phyloP scores from a whole-genome alignment of 169 alveolate species.

The Cryptosporidium sp. region DNA sequence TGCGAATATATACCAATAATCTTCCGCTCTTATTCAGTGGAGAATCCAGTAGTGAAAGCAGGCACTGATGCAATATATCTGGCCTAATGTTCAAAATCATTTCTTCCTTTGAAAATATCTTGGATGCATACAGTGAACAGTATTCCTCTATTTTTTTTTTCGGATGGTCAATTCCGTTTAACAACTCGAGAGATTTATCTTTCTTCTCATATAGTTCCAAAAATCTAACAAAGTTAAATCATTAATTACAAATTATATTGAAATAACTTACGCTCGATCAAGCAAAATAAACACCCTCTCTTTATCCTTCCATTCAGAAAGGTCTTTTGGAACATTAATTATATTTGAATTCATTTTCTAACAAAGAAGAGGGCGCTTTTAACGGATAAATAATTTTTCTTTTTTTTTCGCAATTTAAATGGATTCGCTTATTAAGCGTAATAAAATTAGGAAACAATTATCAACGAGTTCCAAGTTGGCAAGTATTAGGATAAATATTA shows the following conservation, averaged over 20 bases:
- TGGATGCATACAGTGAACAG: background rate
- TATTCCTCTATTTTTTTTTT: slow-evolving; percentile 56
- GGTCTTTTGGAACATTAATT: slow-evolving; percentile 63
- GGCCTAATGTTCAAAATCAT: slow-evolving; percentile 85
- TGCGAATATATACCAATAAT: slow-evolving; percentile 85
- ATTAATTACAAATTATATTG: background rate
- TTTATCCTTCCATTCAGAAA: slow-evolving; percentile 32
- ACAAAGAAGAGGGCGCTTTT: slow-evolving; percentile 46
- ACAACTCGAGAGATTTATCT: slow-evolving; percentile 48
- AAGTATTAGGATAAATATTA: background rate
- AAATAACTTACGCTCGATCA: slow-evolving; percentile 71
- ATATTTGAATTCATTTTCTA: slow-evolving; percentile 55
- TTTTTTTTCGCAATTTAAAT: background rate
- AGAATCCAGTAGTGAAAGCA: slow-evolving; percentile 86
- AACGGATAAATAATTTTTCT: slow-evolving; percentile 11
- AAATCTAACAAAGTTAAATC: slow-evolving; percentile 24
- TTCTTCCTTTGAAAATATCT: slow-evolving; percentile 59
- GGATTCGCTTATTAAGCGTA: slow-evolving; percentile 15
- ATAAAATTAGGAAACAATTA: slow-evolving; percentile 44
- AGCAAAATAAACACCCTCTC: slow-evolving; percentile 30
- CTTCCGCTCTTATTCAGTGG: slow-evolving; percentile 85
- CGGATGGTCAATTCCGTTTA: slow-evolving; percentile 77
- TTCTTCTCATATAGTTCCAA: slow-evolving; percentile 45
- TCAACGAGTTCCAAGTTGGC: slow-evolving; percentile 3
- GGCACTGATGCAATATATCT: slow-evolving; percentile 90